Percentiles rank a stretch among this genome's conserved stretches.
These are phyloP conservation scores for Fusarium staphyleae DNA, from an alignment of 2,329 filamentous ascomycete genomes.

Conservation along the genomic window DNA sequence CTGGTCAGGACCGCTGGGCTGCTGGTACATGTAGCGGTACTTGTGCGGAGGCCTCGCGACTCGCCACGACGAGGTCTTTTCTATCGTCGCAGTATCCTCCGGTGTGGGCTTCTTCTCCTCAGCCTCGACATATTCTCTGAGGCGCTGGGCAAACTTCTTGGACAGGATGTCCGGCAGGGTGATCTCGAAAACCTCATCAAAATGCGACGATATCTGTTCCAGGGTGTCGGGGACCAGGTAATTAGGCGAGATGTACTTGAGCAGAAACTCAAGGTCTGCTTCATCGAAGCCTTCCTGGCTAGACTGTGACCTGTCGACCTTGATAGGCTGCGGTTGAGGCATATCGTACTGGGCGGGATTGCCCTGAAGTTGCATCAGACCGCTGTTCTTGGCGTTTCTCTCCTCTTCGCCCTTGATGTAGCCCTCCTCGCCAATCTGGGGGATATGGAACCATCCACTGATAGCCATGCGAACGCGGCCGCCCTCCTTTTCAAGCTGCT, in stretches of 20 bases:
- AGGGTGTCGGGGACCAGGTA: conserved; percentile 93
- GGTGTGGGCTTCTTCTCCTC: conserved; percentile 62
- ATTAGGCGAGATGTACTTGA: conserved; percentile 87
- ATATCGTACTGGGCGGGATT: conserved; percentile 89
- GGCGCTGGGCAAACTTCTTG: conserved; percentile 74
- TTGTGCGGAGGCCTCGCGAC: conserved; percentile 93
- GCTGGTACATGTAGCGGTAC: conserved; percentile 87
- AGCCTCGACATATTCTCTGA: conserved; percentile 75
- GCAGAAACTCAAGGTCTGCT: conserved; percentile 84
- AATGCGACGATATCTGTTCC: conserved; percentile 79
- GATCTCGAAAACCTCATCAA: conserved; percentile 83
- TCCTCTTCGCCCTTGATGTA: conserved; percentile 89
- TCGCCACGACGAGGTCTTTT: conserved; percentile 68
- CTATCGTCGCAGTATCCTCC: conserved; percentile 61
- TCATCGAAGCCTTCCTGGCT: conserved; percentile 71
- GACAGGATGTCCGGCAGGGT: conserved; percentile 81
- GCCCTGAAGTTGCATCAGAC: conserved; percentile 89
- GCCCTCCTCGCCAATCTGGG: conserved; percentile 91
- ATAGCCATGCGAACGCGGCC: conserved; percentile 94
- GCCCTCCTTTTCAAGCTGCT: conserved; percentile 70
- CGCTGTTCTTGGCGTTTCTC: conserved; percentile 86
- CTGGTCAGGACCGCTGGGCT: conserved; percentile 55
- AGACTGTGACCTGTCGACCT: conserved; percentile 49
- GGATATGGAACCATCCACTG: conserved; percentile 98
- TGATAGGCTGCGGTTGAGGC: conserved; percentile 69